Evolutionary conservation across 306 rosid genomes (phyloP), one percentile per base, ranked within the genome.

Genomic region (Cercis canadensis): DNA sequence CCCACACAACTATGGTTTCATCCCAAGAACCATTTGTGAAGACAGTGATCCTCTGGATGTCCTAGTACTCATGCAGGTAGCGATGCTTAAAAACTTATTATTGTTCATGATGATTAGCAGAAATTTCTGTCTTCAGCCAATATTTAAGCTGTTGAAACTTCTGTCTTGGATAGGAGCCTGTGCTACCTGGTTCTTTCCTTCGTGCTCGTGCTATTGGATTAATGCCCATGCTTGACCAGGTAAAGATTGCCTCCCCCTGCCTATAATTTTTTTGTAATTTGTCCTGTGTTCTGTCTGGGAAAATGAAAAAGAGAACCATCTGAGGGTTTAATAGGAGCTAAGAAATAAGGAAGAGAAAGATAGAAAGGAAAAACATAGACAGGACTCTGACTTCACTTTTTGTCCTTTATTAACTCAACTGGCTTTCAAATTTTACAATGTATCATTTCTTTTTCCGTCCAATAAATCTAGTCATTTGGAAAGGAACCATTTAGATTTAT

Each of bases 171-270:
- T 58, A 94, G 98, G 98, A 94, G 84, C 98, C 95, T 4, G 87
- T 94, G 29, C 72, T 88, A 18, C 92, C 98, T 62, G 97, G 97
- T 68, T 84, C 89, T 50, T 94, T 94, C 90, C 97, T 94, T 41
- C 97, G 97, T 60, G 98, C 98, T 66, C 98, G 98, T 72, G 98
- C 98, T 61, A 89, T 94, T 70, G 97, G 98, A 77, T 69, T 94
- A 75, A 94, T 94, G 98, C 98, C 98, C 13, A 94, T 90, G 98
- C 82, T 94, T 86, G 98, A 94, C 80, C 98, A 90, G 90, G 98
- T 94, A 79, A 40, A 73, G 21, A 18, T 21, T 67, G 4, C 63
- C 33, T 32, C 65, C 12, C 46, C 31, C 67, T 17, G 55, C 62
- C 34, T 50, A 21, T 43, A 33, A 44, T 44, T 2, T 5, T 37